Evolutionary conservation across 345 rosid species (phyloP).

Genomic region (Barbarea vulgaris): DNA sequence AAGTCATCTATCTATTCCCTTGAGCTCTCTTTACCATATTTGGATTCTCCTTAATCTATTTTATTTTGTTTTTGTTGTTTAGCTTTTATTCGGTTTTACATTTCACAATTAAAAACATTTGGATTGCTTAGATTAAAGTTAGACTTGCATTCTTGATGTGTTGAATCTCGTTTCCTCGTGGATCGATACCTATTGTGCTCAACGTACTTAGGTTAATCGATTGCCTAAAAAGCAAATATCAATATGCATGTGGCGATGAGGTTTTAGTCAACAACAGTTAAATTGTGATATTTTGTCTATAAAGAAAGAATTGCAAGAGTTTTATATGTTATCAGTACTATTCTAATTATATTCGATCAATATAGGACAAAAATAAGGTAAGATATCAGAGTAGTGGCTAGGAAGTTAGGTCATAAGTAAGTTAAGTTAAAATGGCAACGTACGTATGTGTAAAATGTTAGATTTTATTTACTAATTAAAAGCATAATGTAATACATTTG

Average conservation of each 20-base stretch:
- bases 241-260: background rate
- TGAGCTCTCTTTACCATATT: too few species aligned
- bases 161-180: too few species aligned
- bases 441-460: constrained; percentile 1
- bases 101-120: too few species aligned
- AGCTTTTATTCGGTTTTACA: too few species aligned
- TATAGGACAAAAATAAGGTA: constrained; percentile 17
- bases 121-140: too few species aligned
- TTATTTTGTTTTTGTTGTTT: too few species aligned
- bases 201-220: too few species aligned
- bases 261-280: constrained; percentile 22
- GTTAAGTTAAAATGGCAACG: background rate
- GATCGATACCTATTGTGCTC: too few species aligned
- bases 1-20: too few species aligned
- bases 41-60: too few species aligned
- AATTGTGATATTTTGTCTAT: background rate
- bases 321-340: constrained; percentile 3
- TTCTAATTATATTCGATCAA: background rate
- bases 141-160: too few species aligned
- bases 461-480: background rate
- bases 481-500: background rate
- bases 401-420: constrained; percentile 8
- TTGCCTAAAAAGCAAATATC: too few species aligned
- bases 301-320: background rate
- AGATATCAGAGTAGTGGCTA: constrained; percentile 19